Evolutionary conservation across 148 eudicot genomes (phyloP).

Genomic region (Silene uniflora): DNA sequence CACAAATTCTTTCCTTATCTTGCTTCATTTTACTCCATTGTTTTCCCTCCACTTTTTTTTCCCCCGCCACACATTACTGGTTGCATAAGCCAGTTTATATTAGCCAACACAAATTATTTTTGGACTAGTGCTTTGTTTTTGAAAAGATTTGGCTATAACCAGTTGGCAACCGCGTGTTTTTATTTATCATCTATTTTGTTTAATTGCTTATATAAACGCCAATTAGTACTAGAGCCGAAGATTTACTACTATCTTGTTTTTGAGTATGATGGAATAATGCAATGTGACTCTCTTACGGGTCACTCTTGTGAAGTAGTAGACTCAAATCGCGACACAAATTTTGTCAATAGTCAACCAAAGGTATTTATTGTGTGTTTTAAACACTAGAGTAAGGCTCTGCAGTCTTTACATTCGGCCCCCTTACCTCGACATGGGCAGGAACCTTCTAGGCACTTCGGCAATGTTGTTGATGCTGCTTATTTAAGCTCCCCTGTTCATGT

Average conservation of each 20-base stretch:
- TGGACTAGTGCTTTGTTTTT: background rate
- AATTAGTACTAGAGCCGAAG: background rate
- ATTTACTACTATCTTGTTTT: background rate
- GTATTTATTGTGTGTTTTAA: background rate
- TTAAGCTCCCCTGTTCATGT: background rate
- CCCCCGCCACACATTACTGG: no score
- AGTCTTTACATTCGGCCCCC: background rate
- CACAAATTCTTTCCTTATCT: no score
- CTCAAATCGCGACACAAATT: background rate
- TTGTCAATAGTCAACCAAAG: background rate
- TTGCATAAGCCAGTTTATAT: no score
- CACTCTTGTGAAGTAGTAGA: background rate
- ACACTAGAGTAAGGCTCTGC: background rate
- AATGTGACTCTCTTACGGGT: background rate
- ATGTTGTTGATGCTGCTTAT: background rate
- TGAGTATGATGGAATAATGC: background rate
- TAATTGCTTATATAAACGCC: background rate
- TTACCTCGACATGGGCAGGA: background rate
- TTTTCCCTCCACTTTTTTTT: no score
- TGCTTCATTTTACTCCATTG: no score
- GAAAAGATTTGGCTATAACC: background rate
- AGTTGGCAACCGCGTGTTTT: background rate
- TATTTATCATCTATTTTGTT: background rate
- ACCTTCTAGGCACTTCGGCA: background rate
- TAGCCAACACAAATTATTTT: no score